Evolutionary conservation across 2,329 filamentous ascomycete genomes (phyloP).

Genomic region (Chaetomium olivaceum): DNA sequence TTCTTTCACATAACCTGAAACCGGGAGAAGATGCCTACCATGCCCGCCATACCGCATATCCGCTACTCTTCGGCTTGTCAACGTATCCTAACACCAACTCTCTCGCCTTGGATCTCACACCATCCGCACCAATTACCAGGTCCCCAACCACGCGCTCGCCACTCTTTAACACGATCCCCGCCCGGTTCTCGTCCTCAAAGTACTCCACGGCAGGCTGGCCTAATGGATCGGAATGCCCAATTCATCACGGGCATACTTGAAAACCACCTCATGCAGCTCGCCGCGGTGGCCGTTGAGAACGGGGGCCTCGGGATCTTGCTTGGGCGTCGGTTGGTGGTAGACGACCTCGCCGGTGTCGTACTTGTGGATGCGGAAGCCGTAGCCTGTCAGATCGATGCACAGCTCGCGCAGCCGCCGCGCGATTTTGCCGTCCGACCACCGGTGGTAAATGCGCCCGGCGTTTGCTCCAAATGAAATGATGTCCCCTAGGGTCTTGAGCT

Average conservation of each 20-base stretch:
- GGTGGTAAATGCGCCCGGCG: slow-evolving; percentile 59
- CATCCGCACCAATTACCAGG: slow-evolving; percentile 56
- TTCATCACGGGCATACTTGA: slow-evolving; percentile 57
- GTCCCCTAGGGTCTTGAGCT: slow-evolving; percentile 60
- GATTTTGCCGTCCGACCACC: slow-evolving; percentile 56
- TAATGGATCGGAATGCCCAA: slow-evolving; percentile 57
- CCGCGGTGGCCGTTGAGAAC: slow-evolving; percentile 62
- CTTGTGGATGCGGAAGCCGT: slow-evolving; percentile 64
- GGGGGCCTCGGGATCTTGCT: slow-evolving; percentile 48
- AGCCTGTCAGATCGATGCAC: slow-evolving; percentile 52
- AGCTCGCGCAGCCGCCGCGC: slow-evolving; percentile 49
- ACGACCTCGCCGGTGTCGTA: slow-evolving; percentile 61
- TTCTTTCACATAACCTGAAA: neutral
- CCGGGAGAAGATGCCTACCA: slow-evolving; percentile 42
- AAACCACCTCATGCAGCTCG: slow-evolving; percentile 60
- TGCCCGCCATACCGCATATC: slow-evolving; percentile 54
- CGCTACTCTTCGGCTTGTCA: slow-evolving; percentile 52
- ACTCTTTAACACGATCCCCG: slow-evolving; percentile 53
- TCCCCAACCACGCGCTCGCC: slow-evolving; percentile 51
- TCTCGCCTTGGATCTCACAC: slow-evolving; percentile 54
- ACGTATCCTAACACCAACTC: slow-evolving; percentile 53
- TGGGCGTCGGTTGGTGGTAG: slow-evolving; percentile 53
- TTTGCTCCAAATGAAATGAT: slow-evolving; percentile 65
- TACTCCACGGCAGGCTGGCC: slow-evolving; percentile 54
- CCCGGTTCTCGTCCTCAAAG: slow-evolving; percentile 52